These are phyloP conservation scores for Miscanthus sacchariflorus DNA, from an alignment of 202 grass and related monocot species.

Conservation along the genomic window DNA sequence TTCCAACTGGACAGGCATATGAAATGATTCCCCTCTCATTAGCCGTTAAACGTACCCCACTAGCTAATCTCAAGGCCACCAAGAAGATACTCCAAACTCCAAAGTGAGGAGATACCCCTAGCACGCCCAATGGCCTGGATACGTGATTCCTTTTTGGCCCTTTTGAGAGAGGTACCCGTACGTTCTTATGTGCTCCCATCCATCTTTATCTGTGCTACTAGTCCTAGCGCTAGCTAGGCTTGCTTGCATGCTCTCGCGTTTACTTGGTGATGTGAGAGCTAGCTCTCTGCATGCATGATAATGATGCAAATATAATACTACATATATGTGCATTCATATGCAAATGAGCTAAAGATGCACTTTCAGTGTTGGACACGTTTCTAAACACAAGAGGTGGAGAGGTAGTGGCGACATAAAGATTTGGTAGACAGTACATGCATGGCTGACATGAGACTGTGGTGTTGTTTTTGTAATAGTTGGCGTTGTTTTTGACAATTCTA, in stretches of 20 bases:
- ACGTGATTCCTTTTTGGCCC: constrained; percentile 51
- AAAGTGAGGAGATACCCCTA: constrained; percentile 49
- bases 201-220: not conserved
- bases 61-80: constrained; percentile 16
- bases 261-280: constrained; percentile 35
- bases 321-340: not conserved
- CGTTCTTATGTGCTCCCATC: constrained; percentile 19
- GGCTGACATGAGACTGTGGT: not conserved
- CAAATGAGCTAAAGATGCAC: constrained; percentile 13
- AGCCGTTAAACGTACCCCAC: constrained; percentile 28
- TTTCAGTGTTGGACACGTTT: constrained; percentile 58
- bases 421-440: constrained; percentile 27
- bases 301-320: not conserved
- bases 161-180: constrained; percentile 51
- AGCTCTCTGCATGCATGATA: constrained; percentile 30
- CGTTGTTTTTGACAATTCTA: not conserved
- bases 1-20: not conserved
- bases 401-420: constrained; percentile 34
- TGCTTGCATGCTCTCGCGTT: not conserved
- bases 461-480: constrained; percentile 33
- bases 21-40: constrained; percentile 7
- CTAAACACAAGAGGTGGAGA: constrained; percentile 39
- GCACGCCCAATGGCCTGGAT: constrained; percentile 34
- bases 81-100: constrained; percentile 33
- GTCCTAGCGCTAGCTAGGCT: not conserved